Percentiles rank a stretch among this genome's conserved stretches.
Evolutionary conservation across 208 protist species (phyloP).

Genomic region (Naegleria lovaniensis): DNA sequence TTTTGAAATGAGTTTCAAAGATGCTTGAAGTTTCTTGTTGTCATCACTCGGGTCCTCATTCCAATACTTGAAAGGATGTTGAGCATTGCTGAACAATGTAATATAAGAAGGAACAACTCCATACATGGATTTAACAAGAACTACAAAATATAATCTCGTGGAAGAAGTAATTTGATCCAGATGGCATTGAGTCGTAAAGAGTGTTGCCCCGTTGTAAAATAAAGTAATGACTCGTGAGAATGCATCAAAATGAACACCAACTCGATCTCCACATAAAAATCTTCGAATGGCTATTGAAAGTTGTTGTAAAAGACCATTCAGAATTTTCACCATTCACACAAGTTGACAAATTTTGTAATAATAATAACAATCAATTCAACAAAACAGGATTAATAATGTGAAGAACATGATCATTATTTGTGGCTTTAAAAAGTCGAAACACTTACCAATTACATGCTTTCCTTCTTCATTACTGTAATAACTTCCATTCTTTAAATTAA

Average conservation of each 20-base stretch:
- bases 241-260: neutral
- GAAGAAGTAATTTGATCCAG: neutral
- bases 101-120: neutral
- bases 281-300: neutral
- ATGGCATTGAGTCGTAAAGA: neutral
- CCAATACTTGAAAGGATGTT: neutral
- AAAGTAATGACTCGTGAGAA: neutral
- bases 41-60: neutral
- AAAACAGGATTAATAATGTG: too few relatives aligned
- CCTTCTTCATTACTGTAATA: neutral
- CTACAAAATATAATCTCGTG: neutral
- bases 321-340: too few relatives aligned
- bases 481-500: slow-evolving; percentile 3
- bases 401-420: too few relatives aligned
- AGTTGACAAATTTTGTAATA: too few relatives aligned
- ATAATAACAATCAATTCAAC: too few relatives aligned
- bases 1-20: neutral
- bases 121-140: neutral
- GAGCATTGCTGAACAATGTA: neutral
- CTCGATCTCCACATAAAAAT: neutral
- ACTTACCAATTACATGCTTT: neutral
- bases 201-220: neutral
- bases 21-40: neutral
- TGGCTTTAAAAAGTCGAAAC: neutral
- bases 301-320: too few relatives aligned